These are phyloP conservation scores for Trichoderma brevicompactum DNA, from an alignment of 2,329 filamentous ascomycete genomes.

Conservation along the genomic window DNA sequence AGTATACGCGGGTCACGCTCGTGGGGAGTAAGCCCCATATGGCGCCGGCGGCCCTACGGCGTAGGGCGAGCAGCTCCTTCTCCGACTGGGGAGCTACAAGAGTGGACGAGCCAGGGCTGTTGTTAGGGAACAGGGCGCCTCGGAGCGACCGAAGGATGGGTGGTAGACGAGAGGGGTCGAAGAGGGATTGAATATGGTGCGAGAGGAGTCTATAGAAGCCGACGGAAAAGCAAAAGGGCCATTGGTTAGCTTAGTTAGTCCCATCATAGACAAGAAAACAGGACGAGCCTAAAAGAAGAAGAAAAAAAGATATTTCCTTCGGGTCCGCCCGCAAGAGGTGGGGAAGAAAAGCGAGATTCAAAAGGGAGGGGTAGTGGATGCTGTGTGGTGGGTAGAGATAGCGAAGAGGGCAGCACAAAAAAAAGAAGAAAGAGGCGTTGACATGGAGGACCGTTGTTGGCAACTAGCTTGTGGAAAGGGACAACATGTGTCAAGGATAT, in stretches of 20 bases:
- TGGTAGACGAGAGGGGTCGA: conserved; percentile 68
- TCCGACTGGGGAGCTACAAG: conserved; percentile 64
- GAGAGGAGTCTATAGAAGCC: conserved; percentile 58
- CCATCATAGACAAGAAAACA: conserved; percentile 4
- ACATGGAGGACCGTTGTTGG: conserved; percentile 5
- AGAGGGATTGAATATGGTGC: conserved; percentile 59
- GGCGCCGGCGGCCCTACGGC: conserved; percentile 67
- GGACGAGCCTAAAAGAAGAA: conserved; percentile 2
- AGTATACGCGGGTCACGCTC: conserved; percentile 55
- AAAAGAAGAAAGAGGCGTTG: background rate
- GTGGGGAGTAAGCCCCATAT: conserved; percentile 55
- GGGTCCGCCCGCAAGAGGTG: conserved; percentile 23
- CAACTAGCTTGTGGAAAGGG: conserved; percentile 9
- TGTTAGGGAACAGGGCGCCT: conserved; percentile 83
- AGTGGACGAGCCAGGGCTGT: conserved; percentile 69
- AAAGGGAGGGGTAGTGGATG: conserved; percentile 12
- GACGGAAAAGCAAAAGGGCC: conserved; percentile 35
- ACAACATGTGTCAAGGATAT: conserved; percentile 16
- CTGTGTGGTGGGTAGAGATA: conserved; percentile 17
- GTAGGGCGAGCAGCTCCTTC: conserved; percentile 64
- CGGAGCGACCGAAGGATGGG: conserved; percentile 72
- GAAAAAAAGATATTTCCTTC: conserved; percentile 13
- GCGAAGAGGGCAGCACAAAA: background rate
- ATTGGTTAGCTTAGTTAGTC: conserved; percentile 29
- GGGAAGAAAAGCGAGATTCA: conserved; percentile 14